phyloP scores from a whole-genome alignment of 805 yeast genomes.

The Sugiyamaella valdiviana region DNA sequence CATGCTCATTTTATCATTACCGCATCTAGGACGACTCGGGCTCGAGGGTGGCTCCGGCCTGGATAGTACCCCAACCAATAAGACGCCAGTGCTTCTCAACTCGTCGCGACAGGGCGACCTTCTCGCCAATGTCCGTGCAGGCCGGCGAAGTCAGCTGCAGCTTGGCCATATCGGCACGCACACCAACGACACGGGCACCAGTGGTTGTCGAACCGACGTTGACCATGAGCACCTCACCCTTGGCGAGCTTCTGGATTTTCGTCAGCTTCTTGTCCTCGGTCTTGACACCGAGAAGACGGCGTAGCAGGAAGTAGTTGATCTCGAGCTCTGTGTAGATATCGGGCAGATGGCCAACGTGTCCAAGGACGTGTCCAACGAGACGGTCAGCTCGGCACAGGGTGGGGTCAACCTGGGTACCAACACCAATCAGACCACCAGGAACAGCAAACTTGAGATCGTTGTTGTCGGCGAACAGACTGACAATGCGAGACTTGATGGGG shows the following conservation, averaged over 20 bases:
- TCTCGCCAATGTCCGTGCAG: slow-evolving; percentile 96
- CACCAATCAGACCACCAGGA: slow-evolving; percentile 99
- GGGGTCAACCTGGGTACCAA: slow-evolving; percentile 98
- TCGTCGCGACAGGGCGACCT: slow-evolving; percentile 97
- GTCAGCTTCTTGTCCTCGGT: slow-evolving; percentile 97
- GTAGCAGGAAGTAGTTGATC: slow-evolving; percentile 90
- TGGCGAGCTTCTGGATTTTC: slow-evolving; percentile 88
- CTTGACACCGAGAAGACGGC: slow-evolving; percentile 97
- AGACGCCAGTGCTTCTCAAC: slow-evolving; percentile 99
- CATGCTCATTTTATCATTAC: slow-evolving; percentile 9
- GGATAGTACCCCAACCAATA: slow-evolving; percentile 99
- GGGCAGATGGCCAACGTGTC: slow-evolving; percentile 94
- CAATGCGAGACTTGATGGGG: slow-evolving; percentile 91
- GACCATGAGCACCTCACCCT: slow-evolving; percentile 96
- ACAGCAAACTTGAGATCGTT: slow-evolving; percentile 97
- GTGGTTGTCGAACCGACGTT: slow-evolving; percentile 99
- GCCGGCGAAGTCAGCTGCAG: slow-evolving; percentile 95
- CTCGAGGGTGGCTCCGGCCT: slow-evolving; percentile 56
- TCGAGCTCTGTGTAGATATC: slow-evolving; percentile 95
- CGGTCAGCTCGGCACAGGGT: slow-evolving; percentile 99
- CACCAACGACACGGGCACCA: slow-evolving; percentile 98
- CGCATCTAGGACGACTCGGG: slow-evolving; percentile 12
- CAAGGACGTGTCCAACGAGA: slow-evolving; percentile 98
- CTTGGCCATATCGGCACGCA: slow-evolving; percentile 99
- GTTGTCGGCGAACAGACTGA: slow-evolving; percentile 93